phyloP scores from a whole-genome alignment of 441 rosid genomes.

The Cnidoscolus chayamansa region DNA sequence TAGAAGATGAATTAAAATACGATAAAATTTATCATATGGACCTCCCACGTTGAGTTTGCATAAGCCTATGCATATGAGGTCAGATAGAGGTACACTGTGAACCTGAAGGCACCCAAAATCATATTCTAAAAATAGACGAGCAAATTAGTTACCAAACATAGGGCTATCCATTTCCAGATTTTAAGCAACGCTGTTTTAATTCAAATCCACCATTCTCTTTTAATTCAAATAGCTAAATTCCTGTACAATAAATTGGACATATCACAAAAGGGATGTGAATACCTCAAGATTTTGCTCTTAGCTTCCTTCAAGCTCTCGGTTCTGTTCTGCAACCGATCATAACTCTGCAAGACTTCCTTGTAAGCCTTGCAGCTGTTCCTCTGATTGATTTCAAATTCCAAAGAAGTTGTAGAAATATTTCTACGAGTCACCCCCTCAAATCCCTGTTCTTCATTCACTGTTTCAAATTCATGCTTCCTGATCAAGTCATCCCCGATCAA shows the following conservation, averaged over 20 bases:
- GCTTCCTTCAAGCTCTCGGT: conserved; percentile 36
- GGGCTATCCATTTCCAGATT: neutral
- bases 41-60: no score
- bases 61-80: neutral
- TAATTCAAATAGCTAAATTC: neutral
- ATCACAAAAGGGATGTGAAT: conserved; percentile 1
- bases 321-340: conserved; percentile 34
- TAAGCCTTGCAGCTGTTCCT: conserved; percentile 35
- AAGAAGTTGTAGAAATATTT: conserved; percentile 16
- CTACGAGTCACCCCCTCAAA: conserved; percentile 13
- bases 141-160: neutral
- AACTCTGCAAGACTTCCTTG: conserved; percentile 45
- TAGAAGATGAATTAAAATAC: no score
- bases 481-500: conserved; percentile 25
- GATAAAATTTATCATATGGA: no score
- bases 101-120: neutral
- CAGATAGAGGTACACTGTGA: neutral
- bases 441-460: conserved; percentile 7
- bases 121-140: neutral
- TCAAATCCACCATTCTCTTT: neutral
- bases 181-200: neutral
- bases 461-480: conserved; percentile 21
- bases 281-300: conserved; percentile 57
- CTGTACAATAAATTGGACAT: neutral
- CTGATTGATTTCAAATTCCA: conserved; percentile 25